Evolutionary conservation across 768 basidiomycete genomes (phyloP).

Genomic region (Leucocoprinus birnbaumii): DNA sequence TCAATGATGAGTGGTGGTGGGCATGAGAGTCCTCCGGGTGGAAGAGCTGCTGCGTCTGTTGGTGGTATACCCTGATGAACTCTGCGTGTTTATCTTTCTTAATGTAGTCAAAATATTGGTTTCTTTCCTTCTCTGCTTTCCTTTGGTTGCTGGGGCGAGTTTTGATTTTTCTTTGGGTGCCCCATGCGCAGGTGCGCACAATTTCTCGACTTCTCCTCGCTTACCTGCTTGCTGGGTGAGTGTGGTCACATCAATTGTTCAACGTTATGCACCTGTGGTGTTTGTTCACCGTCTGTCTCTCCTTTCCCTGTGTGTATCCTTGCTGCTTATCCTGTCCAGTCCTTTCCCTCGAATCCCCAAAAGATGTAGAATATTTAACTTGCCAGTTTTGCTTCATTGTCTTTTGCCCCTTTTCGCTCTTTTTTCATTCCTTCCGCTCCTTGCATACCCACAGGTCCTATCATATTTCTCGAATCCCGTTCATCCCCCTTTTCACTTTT

Average conservation of each 20-base stretch:
- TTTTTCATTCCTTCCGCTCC: too few relatives aligned
- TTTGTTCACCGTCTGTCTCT: not conserved
- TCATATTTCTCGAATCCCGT: not conserved
- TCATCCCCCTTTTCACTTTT: slow-evolving; percentile 18
- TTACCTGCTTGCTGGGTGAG: too few relatives aligned
- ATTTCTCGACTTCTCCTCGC: too few relatives aligned
- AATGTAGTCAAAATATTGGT: not conserved
- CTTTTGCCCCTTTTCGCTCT: too few relatives aligned
- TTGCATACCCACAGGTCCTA: too few relatives aligned
- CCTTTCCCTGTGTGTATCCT: not conserved
- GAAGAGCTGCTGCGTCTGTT: slow-evolving; percentile 21
- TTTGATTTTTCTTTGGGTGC: slow-evolving; percentile 6
- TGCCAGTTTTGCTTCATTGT: too few relatives aligned
- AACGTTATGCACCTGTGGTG: slow-evolving; percentile 1
- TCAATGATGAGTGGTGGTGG: not conserved
- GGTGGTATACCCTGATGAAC: slow-evolving; percentile 52
- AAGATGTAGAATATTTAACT: slow-evolving; percentile 7
- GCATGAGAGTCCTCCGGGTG: not conserved
- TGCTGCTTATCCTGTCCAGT: not conserved
- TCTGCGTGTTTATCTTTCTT: not conserved
- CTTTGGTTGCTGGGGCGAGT: too few relatives aligned
- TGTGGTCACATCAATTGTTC: too few relatives aligned
- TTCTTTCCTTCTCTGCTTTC: too few relatives aligned
- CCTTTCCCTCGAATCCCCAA: not conserved
- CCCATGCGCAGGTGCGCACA: slow-evolving; percentile 17